Evolutionary conservation across 257 asterid species (phyloP).

Genomic region (Ehretia macrophylla): DNA sequence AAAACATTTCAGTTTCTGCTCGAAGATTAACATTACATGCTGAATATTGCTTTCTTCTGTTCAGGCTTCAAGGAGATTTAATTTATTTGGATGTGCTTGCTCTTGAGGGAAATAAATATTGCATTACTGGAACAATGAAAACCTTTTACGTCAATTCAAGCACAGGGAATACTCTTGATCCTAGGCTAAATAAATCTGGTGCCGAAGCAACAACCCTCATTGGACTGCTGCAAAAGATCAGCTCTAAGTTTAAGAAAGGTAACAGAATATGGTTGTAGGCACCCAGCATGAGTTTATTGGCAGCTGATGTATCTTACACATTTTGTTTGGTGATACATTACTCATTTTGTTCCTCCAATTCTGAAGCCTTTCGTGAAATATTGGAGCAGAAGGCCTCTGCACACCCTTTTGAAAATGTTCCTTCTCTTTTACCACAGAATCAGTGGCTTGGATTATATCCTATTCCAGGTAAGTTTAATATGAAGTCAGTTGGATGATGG

Average conservation of each 20-base stretch:
- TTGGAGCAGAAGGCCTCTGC: constrained; percentile 89
- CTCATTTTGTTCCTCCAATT: constrained; percentile 13
- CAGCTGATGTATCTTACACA: not conserved
- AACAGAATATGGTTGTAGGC: no score
- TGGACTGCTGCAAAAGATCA: constrained; percentile 84
- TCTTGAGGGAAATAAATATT: constrained; percentile 77
- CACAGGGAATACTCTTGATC: constrained; percentile 63
- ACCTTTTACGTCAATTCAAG: constrained; percentile 82
- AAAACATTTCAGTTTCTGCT: no score
- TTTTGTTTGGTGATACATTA: constrained; percentile 5
- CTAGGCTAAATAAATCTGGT: constrained; percentile 57
- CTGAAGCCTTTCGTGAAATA: constrained; percentile 81
- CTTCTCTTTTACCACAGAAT: constrained; percentile 72
- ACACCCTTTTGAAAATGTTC: constrained; percentile 92
- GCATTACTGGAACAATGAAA: constrained; percentile 86
- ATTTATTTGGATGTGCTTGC: constrained; percentile 83
- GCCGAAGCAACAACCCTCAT: constrained; percentile 75
- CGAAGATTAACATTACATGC: constrained; percentile 12
- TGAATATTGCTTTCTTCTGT: constrained; percentile 23
- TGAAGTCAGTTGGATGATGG: not conserved
- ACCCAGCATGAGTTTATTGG: no score
- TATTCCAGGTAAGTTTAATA: constrained; percentile 70
- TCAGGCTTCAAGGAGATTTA: constrained; percentile 95
- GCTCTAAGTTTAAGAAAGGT: constrained; percentile 95
- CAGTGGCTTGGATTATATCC: constrained; percentile 85